Evolutionary conservation across 2,329 filamentous ascomycete genomes (phyloP), one percentile per base, ranked within the genome.

Genomic region (Talaromyces amestolkiae): DNA sequence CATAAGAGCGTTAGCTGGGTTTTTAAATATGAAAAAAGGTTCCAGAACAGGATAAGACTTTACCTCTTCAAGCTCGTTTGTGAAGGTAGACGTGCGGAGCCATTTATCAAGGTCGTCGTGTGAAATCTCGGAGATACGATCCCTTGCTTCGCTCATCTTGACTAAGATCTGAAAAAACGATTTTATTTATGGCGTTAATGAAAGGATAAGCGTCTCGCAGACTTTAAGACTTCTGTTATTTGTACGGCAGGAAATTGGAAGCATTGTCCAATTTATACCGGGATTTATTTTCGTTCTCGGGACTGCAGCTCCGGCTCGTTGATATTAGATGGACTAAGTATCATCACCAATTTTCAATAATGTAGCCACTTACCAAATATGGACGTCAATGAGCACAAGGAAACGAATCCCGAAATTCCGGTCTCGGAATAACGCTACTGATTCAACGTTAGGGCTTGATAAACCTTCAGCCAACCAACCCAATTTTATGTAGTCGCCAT

Each of bases 61-160:
- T 51, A 70, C 69, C 56, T 70, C 69, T 47, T 70, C 68, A 2
- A 70, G 43, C 19, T 70, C 67, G 37, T 56, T 35, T 13, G 60
- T 69, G 39, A 68, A 67, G 19, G 59, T 58, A 24, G 65, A 58
- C 15, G 66, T 19, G 15, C 61, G 54, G 33, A 69, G 58, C 22
- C 59, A 69, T 11, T 68, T 64, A 43, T 70, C 69, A 24, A 70
- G 33, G 39, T 70, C 68, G 7, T 56, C 47, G 15, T 43, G 31
- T 13, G 69, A 67, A 43, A 63, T 22, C 47, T 62, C 61, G 75
- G 43, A 53, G 41, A 68, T 66, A n/a, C 61, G 37, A 39, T 33
- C 31, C 53, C 31, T 37, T 56, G 53, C 51, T 19, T 53, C 51
- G 17, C 31, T 8, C 51, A 54, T 54, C 10, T 54, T 54, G n/a